These are phyloP conservation scores for Penicillium verhagenii DNA, from an alignment of 495 filamentous ascomycete species.

Conservation along the genomic window DNA sequence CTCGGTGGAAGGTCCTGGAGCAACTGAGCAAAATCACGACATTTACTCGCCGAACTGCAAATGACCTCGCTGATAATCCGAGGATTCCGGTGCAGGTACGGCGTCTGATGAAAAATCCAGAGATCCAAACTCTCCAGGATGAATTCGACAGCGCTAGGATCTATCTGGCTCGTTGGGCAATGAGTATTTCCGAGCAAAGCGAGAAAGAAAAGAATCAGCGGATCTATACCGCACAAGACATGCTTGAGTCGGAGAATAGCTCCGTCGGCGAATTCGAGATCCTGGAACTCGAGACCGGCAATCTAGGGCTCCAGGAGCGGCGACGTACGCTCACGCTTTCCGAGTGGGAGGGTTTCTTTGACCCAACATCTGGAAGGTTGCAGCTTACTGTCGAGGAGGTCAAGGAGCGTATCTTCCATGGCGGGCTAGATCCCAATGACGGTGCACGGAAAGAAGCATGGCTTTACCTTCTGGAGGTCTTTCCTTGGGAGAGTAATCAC, in stretches of 20 bases:
- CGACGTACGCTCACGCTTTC: conserved; percentile 73
- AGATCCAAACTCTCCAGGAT: conserved; percentile 91
- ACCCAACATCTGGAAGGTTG: conserved; percentile 67
- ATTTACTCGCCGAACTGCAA: conserved; percentile 86
- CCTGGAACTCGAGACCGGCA: conserved; percentile 74
- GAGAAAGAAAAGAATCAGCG: conserved; percentile 78
- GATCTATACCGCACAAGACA: conserved; percentile 91
- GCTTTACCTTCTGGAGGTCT: conserved; percentile 89
- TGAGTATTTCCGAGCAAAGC: conserved; percentile 96
- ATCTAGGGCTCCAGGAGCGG: conserved; percentile 65
- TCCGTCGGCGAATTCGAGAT: conserved; percentile 95
- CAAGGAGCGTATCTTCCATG: conserved; percentile 95
- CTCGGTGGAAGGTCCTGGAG: conserved; percentile 92
- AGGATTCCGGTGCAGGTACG: conserved; percentile 83
- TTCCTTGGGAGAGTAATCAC: conserved; percentile 81
- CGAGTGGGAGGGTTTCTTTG: conserved; percentile 89
- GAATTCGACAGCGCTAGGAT: conserved; percentile 95
- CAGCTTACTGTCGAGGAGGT: conserved; percentile 83
- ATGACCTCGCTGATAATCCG: conserved; percentile 86
- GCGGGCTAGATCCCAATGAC: conserved; percentile 83
- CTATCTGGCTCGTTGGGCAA: conserved; percentile 94
- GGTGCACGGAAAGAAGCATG: conserved; percentile 94
- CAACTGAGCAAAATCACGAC: conserved; percentile 95
- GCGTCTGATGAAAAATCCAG: conserved; percentile 82
- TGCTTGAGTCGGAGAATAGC: conserved; percentile 90